Evolutionary conservation across 2,329 filamentous ascomycete genomes (phyloP).

Genomic region (Fusarium newnesense): DNA sequence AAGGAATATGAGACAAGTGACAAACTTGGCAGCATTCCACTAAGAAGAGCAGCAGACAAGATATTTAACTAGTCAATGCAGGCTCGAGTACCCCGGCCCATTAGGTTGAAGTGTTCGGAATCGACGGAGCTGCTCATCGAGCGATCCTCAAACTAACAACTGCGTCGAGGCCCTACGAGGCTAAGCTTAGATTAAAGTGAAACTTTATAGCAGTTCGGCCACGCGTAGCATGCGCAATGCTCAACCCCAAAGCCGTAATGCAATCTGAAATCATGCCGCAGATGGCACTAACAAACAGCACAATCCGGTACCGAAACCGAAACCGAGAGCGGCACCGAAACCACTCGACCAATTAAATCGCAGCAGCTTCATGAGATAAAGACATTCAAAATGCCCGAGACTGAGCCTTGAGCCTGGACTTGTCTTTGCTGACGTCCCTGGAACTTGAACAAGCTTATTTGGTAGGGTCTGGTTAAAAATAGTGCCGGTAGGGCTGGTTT

Average conservation of each 20-base stretch:
- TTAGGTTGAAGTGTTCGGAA: background rate
- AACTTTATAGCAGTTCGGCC: background rate
- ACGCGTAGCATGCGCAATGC: background rate
- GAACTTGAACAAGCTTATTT: background rate
- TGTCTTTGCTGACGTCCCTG: background rate
- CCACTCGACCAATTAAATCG: background rate
- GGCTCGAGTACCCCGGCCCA: background rate
- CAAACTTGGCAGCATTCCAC: background rate
- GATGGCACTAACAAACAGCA: background rate
- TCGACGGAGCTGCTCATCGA: background rate
- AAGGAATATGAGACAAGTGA: background rate
- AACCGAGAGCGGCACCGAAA: background rate
- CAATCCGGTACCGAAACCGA: conserved; percentile 3
- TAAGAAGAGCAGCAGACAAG: background rate
- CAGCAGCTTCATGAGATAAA: background rate
- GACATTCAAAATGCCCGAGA: background rate
- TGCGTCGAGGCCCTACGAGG: rapidly evolving
- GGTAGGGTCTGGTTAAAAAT: background rate
- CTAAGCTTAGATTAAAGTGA: background rate
- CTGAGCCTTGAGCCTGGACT: background rate
- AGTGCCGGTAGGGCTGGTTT: background rate
- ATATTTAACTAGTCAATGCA: background rate
- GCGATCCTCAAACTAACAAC: too few relatives aligned
- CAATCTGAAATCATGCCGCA: background rate
- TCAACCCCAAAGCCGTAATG: background rate